Base-by-base conservation (phyloP, 805 yeast genomes). In the Monosporozyma servazzii region DNA sequence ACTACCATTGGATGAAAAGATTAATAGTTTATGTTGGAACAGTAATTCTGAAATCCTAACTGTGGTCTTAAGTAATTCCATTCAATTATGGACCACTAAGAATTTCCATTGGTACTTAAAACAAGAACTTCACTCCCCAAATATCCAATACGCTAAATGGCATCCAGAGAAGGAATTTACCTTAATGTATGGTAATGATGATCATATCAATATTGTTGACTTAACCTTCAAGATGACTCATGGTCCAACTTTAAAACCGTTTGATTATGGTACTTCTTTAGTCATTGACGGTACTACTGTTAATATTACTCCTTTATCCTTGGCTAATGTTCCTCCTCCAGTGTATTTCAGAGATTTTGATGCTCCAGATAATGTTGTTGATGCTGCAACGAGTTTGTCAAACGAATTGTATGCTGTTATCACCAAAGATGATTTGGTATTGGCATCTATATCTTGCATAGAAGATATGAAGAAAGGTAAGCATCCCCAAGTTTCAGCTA, bases 51-150 rank as follows among this genome's bases (percentile, higher is more conserved):
- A 89, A 57, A 74, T 86, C 1, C 71, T 93, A 50, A 87, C 96
- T 5, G 70, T 93, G 11, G 82, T 78, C 41, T 72, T 86, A 29
- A 54, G 68, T 1, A 75, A 81, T 58, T 71, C 79, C 15, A 76
- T 93, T n/a, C 95, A 86, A 63, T 68, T 93, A 23, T 93, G 97
- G 97, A 82, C 95, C 1, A 75, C 86, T 3, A 89, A 87, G 63
- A 93, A 93, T 67, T 93, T 90, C 68, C 95, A 90, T 63, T 93
- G 99, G 99, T 89, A 86, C 67, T 74, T 90, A 58, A 93, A 93
- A 62, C 95, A 86, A 66, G 95, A 86, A 61, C 68, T 90, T 2
- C 68, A 65, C 37, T 59, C 62, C 2, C 53, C 58, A 7, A 51
- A 61, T 23, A 62, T 73, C 33, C 56, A 58, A 29, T 81, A 75